These are phyloP conservation scores for Datura wrightii DNA, from an alignment of 257 asterid genomes.

Conservation along the genomic window DNA sequence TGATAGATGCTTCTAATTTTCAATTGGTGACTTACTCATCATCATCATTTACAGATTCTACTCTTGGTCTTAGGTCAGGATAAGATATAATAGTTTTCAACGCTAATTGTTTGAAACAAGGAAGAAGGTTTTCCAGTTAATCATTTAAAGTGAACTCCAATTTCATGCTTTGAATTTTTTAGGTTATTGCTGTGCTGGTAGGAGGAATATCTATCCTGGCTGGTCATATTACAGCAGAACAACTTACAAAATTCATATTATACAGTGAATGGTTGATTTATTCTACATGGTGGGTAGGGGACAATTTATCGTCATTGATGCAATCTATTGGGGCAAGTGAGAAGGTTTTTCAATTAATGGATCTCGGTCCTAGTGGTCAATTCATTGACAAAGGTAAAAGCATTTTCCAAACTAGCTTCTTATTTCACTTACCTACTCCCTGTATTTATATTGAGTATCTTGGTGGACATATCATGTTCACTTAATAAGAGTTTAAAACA, in stretches of 20 bases:
- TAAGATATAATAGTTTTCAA: background rate
- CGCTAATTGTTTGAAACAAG: background rate
- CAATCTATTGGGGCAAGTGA: slow-evolving; percentile 98
- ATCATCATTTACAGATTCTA: slow-evolving; percentile 8
- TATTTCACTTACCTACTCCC: slow-evolving; percentile 1
- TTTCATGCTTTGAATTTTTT: slow-evolving; percentile 33
- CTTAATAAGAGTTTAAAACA: background rate
- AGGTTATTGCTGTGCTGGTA: slow-evolving; percentile 95
- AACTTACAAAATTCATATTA: slow-evolving; percentile 91
- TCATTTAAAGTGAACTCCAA: slow-evolving; percentile 15
- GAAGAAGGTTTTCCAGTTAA: slow-evolving; percentile 10
- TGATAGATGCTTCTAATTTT: slow-evolving; percentile 1
- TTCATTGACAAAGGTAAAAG: slow-evolving; percentile 68
- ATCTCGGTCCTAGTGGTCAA: slow-evolving; percentile 73
- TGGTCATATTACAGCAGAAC: slow-evolving; percentile 94
- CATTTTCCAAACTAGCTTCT: slow-evolving; percentile 19
- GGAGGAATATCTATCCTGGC: slow-evolving; percentile 92
- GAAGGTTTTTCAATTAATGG: slow-evolving; percentile 86
- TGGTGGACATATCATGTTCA: background rate
- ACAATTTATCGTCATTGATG: slow-evolving; percentile 87
- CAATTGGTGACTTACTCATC: background rate
- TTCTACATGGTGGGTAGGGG: slow-evolving; percentile 99
- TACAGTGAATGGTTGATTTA: slow-evolving; percentile 99
- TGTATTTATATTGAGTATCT: slow-evolving; percentile 10
- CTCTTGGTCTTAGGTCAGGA: background rate